Conservation (phyloP, 495 filamentous ascomycete genomes). For the Penicillium dipodomyicola region DNA sequence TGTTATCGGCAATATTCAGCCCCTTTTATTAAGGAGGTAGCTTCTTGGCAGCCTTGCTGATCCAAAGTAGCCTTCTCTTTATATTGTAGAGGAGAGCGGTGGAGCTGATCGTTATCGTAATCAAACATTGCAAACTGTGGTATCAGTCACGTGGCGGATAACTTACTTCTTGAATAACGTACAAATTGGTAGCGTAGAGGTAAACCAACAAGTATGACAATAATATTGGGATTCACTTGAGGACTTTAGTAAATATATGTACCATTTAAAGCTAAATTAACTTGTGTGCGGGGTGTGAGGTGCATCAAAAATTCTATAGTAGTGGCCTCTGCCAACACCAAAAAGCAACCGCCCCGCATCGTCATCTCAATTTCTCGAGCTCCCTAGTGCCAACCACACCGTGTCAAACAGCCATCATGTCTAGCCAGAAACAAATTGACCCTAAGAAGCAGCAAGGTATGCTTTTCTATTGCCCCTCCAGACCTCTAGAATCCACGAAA, state of each 20-base stretch:
- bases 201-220: neutral
- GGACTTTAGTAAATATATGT: neutral
- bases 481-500: slow-evolving; percentile 5
- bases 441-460: slow-evolving; percentile 84
- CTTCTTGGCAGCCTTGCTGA: neutral
- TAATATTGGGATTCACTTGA: neutral
- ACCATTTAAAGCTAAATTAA: neutral
- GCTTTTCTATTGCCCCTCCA: slow-evolving; percentile 10
- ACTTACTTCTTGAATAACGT: neutral
- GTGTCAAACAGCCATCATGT: slow-evolving; percentile 34
- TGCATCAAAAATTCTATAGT: slow-evolving; percentile 5
- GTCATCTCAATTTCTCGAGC: slow-evolving; percentile 36
- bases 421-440: slow-evolving; percentile 47
- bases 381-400: slow-evolving; percentile 11
- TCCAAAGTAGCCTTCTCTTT: neutral
- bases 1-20: neutral
- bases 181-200: neutral
- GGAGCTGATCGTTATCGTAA: neutral
- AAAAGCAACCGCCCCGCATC: slow-evolving; percentile 36
- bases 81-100: neutral
- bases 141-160: slow-evolving; percentile 25
- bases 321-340: slow-evolving; percentile 15
- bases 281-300: neutral
- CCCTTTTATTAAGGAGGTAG: neutral
- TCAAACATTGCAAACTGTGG: slow-evolving; percentile 30